Base-by-base conservation (phyloP, 257 asterid species). In the Leonotis leonurus region DNA sequence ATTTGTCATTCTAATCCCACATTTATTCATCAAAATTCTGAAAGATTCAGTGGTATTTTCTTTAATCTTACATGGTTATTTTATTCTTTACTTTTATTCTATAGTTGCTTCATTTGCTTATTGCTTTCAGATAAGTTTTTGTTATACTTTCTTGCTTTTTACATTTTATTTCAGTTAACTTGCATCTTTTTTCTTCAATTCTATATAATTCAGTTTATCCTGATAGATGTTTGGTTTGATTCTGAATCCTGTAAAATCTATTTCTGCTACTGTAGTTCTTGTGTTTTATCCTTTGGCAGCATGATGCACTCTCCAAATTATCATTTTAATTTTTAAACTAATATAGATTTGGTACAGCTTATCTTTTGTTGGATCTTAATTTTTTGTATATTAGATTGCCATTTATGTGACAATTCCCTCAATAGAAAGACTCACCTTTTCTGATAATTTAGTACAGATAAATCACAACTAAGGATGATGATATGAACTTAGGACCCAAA, bases 31-130 rank as follows among this genome's bases (percentile, higher is more conserved):
- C 72, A 26, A 13, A 48, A 27, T 27, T 39, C 17, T 1, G 8
- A 17, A 56, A 37, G 56, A 57, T 54, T 67, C 56, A 9, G 36
- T 7, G 70, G 89, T 71, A 65, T 60, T 46, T 80, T 70, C 83
- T 60, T 84, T 78, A 24, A 83, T 68, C n/a, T 68, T n/a, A 7
- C 60, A 41, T 60, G 32, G 4, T 8, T 33, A 44, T 46, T 61
- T 40, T 41, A 58, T 77, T 64, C 82, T 78, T 67, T 56, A 48
- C 79, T 75, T 75, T 44, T 64, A 43, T 67, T 70, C 66, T 53
- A 21, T 36, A 21, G n/a, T 51, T 35, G 30, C 59, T 70, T 66
- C 37, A 9, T 27, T 44, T 57, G 26, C 41, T 13, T 58, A 29
- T 41, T 64, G 69, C 62, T 56, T 73, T 54, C 25, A 43, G 45